These are phyloP conservation scores for Fusarium austroafricanum DNA, from an alignment of 2,329 filamentous ascomycete species.

Conservation along the genomic window DNA sequence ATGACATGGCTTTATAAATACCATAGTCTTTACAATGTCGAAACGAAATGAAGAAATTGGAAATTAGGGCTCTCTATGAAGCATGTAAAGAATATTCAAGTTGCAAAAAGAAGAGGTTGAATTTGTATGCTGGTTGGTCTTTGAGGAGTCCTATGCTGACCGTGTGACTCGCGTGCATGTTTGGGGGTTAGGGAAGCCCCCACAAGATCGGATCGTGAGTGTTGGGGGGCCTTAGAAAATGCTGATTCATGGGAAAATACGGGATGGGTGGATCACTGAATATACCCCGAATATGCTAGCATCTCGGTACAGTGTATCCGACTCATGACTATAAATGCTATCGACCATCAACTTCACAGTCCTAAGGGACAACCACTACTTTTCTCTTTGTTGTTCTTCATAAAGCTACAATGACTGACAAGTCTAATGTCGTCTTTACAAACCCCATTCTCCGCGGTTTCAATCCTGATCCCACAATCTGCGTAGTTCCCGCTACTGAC, in stretches of 20 bases:
- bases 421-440: slow-evolving; percentile 40
- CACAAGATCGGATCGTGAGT: neutral
- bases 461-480: slow-evolving; percentile 69
- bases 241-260: slow-evolving; percentile 23
- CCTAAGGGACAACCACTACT: neutral
- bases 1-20: no score
- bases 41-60: no score
- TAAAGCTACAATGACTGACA: slow-evolving; percentile 4
- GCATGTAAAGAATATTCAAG: no score
- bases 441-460: slow-evolving; percentile 70
- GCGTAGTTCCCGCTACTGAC: slow-evolving; percentile 50
- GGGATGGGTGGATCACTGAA: neutral
- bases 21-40: no score
- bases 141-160: no score
- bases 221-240: neutral
- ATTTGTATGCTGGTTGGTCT: no score
- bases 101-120: no score
- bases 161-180: no score
- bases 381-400: neutral
- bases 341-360: no score
- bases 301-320: no score
- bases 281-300: no score
- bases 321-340: neutral
- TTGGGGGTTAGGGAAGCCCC: neutral
- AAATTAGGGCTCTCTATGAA: no score